Conservation (phyloP, 305 asterid genomes). For the Fraxinus angustifolia region DNA sequence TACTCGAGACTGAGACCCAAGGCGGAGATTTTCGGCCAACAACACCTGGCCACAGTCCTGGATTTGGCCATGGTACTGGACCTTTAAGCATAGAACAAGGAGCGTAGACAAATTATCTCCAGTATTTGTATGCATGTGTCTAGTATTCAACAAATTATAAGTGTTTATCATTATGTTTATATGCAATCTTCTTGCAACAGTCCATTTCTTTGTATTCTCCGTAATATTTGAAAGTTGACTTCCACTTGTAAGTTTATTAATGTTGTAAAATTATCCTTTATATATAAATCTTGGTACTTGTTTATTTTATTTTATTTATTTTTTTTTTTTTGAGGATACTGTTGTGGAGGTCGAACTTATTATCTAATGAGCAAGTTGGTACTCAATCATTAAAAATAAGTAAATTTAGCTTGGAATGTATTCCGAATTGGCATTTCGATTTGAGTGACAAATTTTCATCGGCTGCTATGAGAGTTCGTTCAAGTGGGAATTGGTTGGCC, state of each 20-base stretch:
- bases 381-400: not conserved
- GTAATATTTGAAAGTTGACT: not conserved
- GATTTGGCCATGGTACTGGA: constrained; percentile 37
- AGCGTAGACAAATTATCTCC: not conserved
- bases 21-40: constrained; percentile 20
- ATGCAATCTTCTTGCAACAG: not conserved
- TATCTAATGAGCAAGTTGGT: not conserved
- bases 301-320: too few relatives aligned
- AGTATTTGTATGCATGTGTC: not conserved
- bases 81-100: constrained; percentile 14
- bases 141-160: not conserved
- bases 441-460: too few relatives aligned
- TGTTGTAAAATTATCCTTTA: not conserved
- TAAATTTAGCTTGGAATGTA: too few relatives aligned
- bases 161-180: not conserved
- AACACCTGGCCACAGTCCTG: constrained; percentile 51
- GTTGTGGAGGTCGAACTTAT: not conserved
- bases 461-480: too few relatives aligned
- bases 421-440: too few relatives aligned
- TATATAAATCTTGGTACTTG: not conserved
- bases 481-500: too few relatives aligned
- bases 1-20: not conserved
- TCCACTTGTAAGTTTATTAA: not conserved
- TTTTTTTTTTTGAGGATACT: too few relatives aligned
- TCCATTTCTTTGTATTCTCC: not conserved